Percentiles rank a stretch among this genome's conserved stretches.
phyloP scores from a whole-genome alignment of 257 asterid genomes.

The Forsythia suspensa region DNA sequence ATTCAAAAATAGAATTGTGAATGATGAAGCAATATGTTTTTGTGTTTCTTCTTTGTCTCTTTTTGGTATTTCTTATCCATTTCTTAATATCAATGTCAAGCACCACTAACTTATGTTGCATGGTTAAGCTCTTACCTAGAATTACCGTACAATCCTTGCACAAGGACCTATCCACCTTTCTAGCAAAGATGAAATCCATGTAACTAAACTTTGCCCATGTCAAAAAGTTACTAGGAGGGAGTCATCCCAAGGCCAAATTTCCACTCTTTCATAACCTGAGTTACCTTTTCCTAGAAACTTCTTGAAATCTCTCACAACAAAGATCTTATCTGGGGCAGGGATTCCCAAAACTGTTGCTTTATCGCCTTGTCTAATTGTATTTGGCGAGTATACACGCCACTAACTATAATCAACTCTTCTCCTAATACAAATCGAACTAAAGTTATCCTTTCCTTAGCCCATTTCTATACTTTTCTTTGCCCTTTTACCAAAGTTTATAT shows the following conservation, averaged over 20 bases:
- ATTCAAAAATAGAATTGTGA: constrained; percentile 11
- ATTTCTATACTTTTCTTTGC: not conserved
- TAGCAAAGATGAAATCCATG: not conserved
- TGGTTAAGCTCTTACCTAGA: not conserved
- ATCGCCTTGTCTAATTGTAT: not conserved
- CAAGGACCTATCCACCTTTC: not conserved
- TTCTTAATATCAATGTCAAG: not conserved
- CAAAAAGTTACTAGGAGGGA: not conserved
- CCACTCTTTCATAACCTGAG: not conserved
- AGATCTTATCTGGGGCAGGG: not conserved
- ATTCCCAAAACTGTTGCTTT: not conserved
- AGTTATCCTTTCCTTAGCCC: not conserved
- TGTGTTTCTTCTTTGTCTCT: not conserved
- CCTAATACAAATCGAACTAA: not conserved
- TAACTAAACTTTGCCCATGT: not conserved
- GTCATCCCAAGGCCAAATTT: not conserved
- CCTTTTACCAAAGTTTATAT: not conserved
- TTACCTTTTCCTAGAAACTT: not conserved
- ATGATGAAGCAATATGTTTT: not conserved
- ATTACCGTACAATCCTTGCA: not conserved
- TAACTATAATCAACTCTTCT: not conserved
- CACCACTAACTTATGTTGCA: not conserved
- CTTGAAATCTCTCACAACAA: not conserved
- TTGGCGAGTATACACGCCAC: not conserved
- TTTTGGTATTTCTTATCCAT: not conserved